Percentiles rank a stretch among this genome's conserved stretches.
Evolutionary conservation across 306 rosid species (phyloP).

Genomic region (Rosa lucieae): DNA sequence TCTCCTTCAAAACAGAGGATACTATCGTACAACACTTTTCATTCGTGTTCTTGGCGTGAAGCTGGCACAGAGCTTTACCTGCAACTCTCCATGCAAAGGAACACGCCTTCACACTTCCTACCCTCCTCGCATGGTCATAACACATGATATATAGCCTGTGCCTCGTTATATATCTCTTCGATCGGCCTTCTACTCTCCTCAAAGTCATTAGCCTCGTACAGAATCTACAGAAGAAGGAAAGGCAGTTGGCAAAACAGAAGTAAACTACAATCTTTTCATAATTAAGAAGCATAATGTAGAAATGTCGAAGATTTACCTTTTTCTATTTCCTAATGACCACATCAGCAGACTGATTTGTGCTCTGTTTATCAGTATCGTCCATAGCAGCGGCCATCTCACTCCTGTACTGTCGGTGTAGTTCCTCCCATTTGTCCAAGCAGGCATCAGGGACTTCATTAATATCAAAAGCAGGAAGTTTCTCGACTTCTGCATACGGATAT

Average conservation of each 20-base stretch:
- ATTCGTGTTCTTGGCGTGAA: not conserved
- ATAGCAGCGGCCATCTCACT: slow-evolving; percentile 39
- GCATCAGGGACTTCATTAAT: slow-evolving; percentile 39
- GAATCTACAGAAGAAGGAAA: slow-evolving; percentile 29
- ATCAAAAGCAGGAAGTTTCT: slow-evolving; percentile 54
- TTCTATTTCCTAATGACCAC: slow-evolving; percentile 39
- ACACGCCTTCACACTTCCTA: not conserved
- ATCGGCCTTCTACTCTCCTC: slow-evolving; percentile 38
- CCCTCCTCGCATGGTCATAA: slow-evolving; percentile 44
- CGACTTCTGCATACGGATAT: slow-evolving; percentile 35
- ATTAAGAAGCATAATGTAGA: not conserved
- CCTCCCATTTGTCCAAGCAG: slow-evolving; percentile 41
- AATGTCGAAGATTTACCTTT: slow-evolving; percentile 31
- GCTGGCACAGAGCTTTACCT: slow-evolving; percentile 2
- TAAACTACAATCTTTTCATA: not conserved
- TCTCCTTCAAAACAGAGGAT: not conserved
- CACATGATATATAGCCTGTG: slow-evolving; percentile 53
- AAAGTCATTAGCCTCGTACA: slow-evolving; percentile 44
- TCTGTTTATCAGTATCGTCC: not conserved
- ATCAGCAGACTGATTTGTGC: slow-evolving; percentile 36
- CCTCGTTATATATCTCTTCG: slow-evolving; percentile 49
- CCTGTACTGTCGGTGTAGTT: slow-evolving; percentile 30
- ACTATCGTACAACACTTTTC: not conserved
- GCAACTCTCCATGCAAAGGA: slow-evolving; percentile 3
- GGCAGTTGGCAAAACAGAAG: slow-evolving; percentile 16